Base-by-base conservation (phyloP, 495 filamentous ascomycete genomes). In the Aspergillus indologenus region DNA sequence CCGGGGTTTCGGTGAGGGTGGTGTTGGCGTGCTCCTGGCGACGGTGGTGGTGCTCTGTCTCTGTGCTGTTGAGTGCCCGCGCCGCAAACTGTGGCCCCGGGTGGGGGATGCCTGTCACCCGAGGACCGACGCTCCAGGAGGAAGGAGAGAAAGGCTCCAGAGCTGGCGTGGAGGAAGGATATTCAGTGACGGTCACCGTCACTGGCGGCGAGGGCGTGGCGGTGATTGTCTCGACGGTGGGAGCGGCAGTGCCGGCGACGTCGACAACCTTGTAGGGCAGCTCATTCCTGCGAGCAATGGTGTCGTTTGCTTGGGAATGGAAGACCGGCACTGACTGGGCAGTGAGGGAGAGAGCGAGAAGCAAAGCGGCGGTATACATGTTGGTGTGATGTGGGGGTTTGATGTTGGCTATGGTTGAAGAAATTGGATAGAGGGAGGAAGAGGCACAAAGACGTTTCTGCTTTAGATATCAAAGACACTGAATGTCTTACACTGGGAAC, bases 251-350 rank as follows among this genome's bases (percentile, higher is more conserved):
- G 24, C 74, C 76, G 34, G 71, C 78, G 20, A 81, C 80, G 55
- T 80, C 78, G 56, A 81, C 80, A 26, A 83, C 72, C 6, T 73
- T 67, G 60, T 83, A 83, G n/a, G 48, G 48, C 20, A 65, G 60
- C 26, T 66, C 62, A 52, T 63, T 62, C 59, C 73, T 64, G 58
- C 71, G 72, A 55, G 60, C 54, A 15, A 76, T 45, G 45, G 67
- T 68, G 11, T 66, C 64, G 22, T 68, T 61, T 22, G 47, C 43
- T 15, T 63, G 64, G 9, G 64, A 53, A 46, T 65, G 69, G 61
- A 69, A 47, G 29, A 79, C 47, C 8, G 76, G 76, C 2, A 73
- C 63, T 22, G 73, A 73, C 14, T 67, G 70, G 24, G 68, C 62
- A 53, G 68, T 57, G 45, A 75, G 21, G 43, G 69, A 71, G 57